Conservation (phyloP, 371 early-diverging fungal species). For the Rhizopus stolonifer region DNA sequence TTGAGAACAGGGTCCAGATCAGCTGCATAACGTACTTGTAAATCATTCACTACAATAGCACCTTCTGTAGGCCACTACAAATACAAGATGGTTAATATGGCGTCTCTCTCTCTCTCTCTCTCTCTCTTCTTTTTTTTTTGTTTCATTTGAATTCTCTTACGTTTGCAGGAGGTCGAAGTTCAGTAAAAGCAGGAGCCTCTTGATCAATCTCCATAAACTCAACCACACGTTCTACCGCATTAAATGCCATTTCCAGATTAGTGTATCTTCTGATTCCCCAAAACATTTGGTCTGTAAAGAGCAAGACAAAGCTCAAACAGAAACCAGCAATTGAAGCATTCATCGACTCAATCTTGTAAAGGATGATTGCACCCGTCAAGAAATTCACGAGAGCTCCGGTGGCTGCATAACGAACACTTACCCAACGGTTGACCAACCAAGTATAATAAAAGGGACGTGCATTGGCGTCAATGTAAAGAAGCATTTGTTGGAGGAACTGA, state of each 20-base stretch:
- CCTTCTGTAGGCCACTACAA: constrained; percentile 66
- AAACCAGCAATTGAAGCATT: constrained; percentile 77
- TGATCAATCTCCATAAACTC: constrained; percentile 79
- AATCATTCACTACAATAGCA: constrained; percentile 55
- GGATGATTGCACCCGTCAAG: constrained; percentile 50
- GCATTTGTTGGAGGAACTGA: constrained; percentile 54
- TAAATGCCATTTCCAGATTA: constrained; percentile 79
- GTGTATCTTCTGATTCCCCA: constrained; percentile 74
- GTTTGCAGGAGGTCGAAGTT: constrained; percentile 54
- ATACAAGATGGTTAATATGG: too few species aligned
- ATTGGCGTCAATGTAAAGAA: constrained; percentile 56
- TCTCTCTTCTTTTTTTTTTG: too few species aligned
- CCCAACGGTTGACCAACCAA: constrained; percentile 83
- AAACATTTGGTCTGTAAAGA: constrained; percentile 66
- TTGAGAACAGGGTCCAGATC: constrained; percentile 62
- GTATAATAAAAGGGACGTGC: constrained; percentile 71
- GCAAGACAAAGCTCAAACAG: constrained; percentile 69
- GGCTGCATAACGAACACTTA: constrained; percentile 69
- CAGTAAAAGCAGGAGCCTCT: constrained; percentile 66
- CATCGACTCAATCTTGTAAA: constrained; percentile 44
- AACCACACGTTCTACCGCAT: constrained; percentile 81
- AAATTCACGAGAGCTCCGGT: constrained; percentile 68
- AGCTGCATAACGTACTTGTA: constrained; percentile 61
- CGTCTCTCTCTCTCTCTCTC: too few species aligned
- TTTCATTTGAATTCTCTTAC: constrained; percentile 31